A percentile compares a stretch with the other conserved stretches of the same genome.
Conservation (phyloP, 768 basidiomycete genomes). For the Phallus indusiatus region DNA sequence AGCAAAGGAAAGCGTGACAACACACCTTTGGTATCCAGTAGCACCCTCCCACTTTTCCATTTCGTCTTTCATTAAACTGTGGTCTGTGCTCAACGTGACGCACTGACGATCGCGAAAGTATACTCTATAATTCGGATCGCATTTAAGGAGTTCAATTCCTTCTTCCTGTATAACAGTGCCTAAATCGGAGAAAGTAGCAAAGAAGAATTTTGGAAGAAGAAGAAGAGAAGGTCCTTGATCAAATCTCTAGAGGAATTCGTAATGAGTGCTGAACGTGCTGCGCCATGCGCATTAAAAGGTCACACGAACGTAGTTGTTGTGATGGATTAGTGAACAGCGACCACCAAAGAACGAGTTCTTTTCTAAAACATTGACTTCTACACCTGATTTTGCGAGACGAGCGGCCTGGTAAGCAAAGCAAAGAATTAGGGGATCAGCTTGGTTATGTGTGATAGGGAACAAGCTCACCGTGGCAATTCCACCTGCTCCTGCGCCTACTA, state of each 20-base stretch:
- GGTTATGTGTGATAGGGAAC: neutral
- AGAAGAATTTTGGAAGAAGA: slow-evolving; percentile 27
- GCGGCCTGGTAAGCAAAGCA: slow-evolving; percentile 18
- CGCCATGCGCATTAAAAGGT: neutral
- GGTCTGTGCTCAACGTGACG: slow-evolving; percentile 25
- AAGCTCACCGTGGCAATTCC: neutral
- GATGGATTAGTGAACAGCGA: slow-evolving; percentile 29
- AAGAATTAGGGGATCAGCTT: neutral
- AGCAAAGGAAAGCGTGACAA: neutral
- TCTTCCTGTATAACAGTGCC: slow-evolving; percentile 23
- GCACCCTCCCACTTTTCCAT: slow-evolving; percentile 29
- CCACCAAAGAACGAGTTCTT: slow-evolving; percentile 33
- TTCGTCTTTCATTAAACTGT: slow-evolving; percentile 25
- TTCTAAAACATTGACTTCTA: slow-evolving; percentile 29
- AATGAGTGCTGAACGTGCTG: neutral
- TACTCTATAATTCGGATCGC: slow-evolving; percentile 31
- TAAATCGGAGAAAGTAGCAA: slow-evolving; percentile 28
- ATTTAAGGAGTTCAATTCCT: slow-evolving; percentile 29
- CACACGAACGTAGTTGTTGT: slow-evolving; percentile 13
- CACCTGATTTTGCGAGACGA: slow-evolving; percentile 28
- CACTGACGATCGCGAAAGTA: slow-evolving; percentile 31
- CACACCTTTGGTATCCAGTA: slow-evolving; percentile 24
- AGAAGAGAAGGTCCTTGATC: slow-evolving; percentile 28
- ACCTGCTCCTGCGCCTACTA: neutral
- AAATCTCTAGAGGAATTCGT: slow-evolving; percentile 23